Conservation (phyloP, 257 asterid genomes). For the Gardenia jasminoides region DNA sequence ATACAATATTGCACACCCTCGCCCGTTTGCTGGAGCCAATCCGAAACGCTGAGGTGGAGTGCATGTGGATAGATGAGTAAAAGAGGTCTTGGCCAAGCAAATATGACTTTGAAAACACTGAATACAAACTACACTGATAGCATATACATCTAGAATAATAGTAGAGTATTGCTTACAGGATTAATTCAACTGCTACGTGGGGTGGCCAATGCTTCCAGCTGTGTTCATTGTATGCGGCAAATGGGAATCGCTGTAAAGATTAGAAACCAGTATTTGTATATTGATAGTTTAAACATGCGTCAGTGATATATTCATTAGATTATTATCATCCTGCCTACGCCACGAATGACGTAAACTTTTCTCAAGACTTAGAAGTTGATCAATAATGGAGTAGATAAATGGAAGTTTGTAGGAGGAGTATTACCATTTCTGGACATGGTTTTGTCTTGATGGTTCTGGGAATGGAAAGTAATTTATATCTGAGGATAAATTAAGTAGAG, state of each 20-base stretch:
- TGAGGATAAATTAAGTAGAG: background rate
- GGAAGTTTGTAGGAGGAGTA: no score
- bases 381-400: no score
- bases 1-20: background rate
- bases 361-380: no score
- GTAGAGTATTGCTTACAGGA: no score
- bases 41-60: conserved; percentile 21
- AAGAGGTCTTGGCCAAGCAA: background rate
- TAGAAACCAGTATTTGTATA: background rate
- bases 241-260: background rate
- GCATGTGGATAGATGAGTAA: background rate
- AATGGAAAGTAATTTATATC: background rate
- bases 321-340: background rate
- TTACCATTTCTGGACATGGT: background rate
- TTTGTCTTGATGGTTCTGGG: background rate
- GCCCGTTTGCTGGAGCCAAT: background rate
- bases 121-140: no score
- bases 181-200: no score
- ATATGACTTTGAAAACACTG: background rate
- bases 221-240: conserved; percentile 7
- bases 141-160: no score
- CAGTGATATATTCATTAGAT: background rate
- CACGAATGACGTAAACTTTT: background rate
- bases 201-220: no score
- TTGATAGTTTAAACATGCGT: background rate